Conservation (phyloP, 495 filamentous ascomycete genomes). For the Talaromyces nanjingensis region DNA sequence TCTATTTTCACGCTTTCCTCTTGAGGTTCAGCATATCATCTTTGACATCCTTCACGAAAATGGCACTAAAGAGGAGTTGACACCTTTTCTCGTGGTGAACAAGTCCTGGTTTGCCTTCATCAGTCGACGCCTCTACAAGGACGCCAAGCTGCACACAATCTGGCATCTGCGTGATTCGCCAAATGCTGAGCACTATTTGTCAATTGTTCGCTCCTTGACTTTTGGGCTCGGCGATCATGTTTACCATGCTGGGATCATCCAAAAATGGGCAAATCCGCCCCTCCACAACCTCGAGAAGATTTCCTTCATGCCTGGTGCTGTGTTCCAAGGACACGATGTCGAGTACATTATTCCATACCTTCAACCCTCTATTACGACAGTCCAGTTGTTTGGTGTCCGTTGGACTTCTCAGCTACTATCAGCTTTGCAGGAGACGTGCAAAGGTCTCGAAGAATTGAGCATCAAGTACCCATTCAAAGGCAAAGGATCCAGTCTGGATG, state of each 20-base stretch:
- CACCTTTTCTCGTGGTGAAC: not conserved
- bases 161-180: not conserved
- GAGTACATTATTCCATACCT: slow-evolving; percentile 5
- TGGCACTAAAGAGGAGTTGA: not conserved
- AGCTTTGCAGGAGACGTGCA: not conserved
- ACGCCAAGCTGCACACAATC: not conserved
- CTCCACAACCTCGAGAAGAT: not conserved
- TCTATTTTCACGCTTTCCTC: not conserved
- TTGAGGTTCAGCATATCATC: not conserved
- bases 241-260: not conserved
- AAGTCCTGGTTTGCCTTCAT: not conserved
- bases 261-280: not conserved
- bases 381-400: not conserved
- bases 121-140: not conserved
- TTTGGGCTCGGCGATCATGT: not conserved
- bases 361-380: not conserved
- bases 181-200: not conserved
- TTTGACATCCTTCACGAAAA: not conserved
- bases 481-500: not conserved
- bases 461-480: not conserved
- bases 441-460: not conserved
- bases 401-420: not conserved
- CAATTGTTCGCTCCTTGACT: not conserved
- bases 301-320: not conserved
- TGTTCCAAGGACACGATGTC: not conserved